phyloP scores from a whole-genome alignment of 345 rosid species.

The Psidium guajava region DNA sequence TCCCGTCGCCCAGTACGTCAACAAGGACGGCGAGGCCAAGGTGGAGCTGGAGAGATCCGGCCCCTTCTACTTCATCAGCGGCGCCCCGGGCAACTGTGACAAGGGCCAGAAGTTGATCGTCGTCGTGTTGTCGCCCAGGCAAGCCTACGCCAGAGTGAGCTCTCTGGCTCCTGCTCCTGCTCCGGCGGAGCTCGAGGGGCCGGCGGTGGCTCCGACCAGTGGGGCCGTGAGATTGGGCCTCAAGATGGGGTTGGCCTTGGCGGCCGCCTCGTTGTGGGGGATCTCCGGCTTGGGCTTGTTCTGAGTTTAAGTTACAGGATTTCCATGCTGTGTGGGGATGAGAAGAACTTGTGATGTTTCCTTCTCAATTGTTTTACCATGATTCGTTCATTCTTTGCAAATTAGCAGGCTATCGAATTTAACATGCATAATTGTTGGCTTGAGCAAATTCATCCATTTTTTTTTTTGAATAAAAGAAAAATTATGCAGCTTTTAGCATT shows the following conservation, averaged over 20 bases:
- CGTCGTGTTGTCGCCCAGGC: constrained; percentile 41
- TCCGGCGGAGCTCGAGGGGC: constrained; percentile 39
- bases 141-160: constrained; percentile 10
- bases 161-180: constrained; percentile 88
- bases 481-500: background rate
- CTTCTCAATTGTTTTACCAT: background rate
- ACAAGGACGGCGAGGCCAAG: constrained; percentile 53
- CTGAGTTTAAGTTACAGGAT: background rate
- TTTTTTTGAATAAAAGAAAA: background rate
- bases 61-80: constrained; percentile 72
- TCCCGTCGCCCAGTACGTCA: constrained; percentile 38
- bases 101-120: constrained; percentile 69
- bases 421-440: background rate
- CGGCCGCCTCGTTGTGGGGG: background rate
- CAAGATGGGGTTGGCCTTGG: constrained; percentile 5
- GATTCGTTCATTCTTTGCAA: background rate
- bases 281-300: constrained; percentile 15
- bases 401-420: background rate
- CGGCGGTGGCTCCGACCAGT: constrained; percentile 60
- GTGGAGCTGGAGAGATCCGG: constrained; percentile 53
- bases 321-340: background rate
- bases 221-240: constrained; percentile 11
- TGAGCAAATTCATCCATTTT: background rate
- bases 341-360: background rate
- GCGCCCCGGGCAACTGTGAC: constrained; percentile 56